These are phyloP conservation scores for Leavenworthia alabamica DNA, from an alignment of 345 rosid species.

Conservation along the genomic window DNA sequence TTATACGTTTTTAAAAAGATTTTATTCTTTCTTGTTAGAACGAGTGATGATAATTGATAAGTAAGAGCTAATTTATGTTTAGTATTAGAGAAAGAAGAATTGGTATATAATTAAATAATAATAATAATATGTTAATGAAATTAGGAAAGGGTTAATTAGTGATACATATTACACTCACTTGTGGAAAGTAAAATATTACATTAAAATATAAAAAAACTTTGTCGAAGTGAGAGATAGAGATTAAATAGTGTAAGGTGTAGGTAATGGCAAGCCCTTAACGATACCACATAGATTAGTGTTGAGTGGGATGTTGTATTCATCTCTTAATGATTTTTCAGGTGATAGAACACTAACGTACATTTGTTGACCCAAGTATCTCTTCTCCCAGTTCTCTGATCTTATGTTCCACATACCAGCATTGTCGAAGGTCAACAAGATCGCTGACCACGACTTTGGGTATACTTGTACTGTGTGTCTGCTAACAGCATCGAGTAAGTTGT, in stretches of 20 bases:
- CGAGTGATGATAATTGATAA: no score
- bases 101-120: background rate
- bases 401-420: conserved; percentile 96
- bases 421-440: conserved; percentile 73
- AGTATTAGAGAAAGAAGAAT: background rate
- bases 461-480: conserved; percentile 88
- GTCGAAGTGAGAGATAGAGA: conserved; percentile 31
- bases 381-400: conserved; percentile 64
- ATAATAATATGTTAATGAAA: conserved; percentile 8
- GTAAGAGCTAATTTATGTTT: background rate
- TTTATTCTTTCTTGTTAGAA: background rate
- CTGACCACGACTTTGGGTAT: conserved; percentile 83
- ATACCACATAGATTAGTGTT: conserved; percentile 51
- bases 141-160: conserved; percentile 33
- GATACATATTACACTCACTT: conserved; percentile 19
- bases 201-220: conserved; percentile 19
- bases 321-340: conserved; percentile 66
- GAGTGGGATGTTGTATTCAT: conserved; percentile 76
- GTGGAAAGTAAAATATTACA: conserved; percentile 27
- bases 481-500: conserved; percentile 75
- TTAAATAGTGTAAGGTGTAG: conserved; percentile 50
- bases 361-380: conserved; percentile 67
- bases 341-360: conserved; percentile 57
- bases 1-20: background rate
- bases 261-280: conserved; percentile 52